Evolutionary conservation across 148 eudicot species (phyloP), one percentile per base, ranked within the genome.

Genomic region (Tetragonia tetragonoides): DNA sequence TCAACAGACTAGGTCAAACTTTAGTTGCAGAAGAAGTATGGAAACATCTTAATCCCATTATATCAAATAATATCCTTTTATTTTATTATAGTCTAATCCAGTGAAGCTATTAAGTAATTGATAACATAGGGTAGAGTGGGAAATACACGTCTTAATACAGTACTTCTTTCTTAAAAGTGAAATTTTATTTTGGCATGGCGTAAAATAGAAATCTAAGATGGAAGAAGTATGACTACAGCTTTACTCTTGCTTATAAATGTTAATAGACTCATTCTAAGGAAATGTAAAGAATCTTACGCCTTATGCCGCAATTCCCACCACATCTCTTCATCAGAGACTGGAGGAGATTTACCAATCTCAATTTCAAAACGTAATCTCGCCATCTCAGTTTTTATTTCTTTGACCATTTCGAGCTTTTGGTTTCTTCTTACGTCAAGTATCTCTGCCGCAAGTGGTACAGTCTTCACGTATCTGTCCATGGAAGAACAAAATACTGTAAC

Each of bases 321-420:
- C 72, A 87, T 83, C 79, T 90, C 95, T 79, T 96, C 92, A 51
- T 96, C 97, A 41, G 91, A 85, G 56, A 96, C 91, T 76, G 93
- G 95, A 71, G 99, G 99, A 46, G 98, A 86, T 91, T 96, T 93
- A 59, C 99, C 99, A 77, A 93, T 96, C 87, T 93, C 99, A 66
- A 87, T 85, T 84, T 96, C 99, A 83, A 96, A 88, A 21, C 85
- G 81, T 64, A 81, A 89, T 72, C 92, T 89, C 38, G 97, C 93
- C 79, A 88, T 86, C 81, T 91, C 98, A 18, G 69, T 77, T 60
- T 91, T 87, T 71, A 96, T 70, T 67, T 89, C 95, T 81, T 88
- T 88, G 28, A 91, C 89, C 90, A 96, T 93, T 88, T 93, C 93
- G 77, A 93, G 92, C 86, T 96, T 96, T 77, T 96, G 99, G 73